Conservation (phyloP, 106 monocot genomes). For the Allium fistulosum region DNA sequence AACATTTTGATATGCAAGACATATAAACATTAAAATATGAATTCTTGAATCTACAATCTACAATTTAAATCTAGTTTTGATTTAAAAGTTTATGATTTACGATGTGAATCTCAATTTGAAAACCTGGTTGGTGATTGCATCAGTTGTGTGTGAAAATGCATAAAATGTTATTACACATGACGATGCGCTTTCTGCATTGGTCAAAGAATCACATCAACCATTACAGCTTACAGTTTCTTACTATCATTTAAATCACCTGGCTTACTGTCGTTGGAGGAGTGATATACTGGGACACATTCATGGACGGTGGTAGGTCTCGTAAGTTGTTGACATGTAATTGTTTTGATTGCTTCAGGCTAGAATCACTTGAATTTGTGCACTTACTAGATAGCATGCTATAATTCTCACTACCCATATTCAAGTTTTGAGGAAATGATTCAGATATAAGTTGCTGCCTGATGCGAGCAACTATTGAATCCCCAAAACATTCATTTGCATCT, state of each 20-base stretch:
- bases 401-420: conserved; percentile 33
- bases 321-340: conserved; percentile 35
- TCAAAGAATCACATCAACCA: no score
- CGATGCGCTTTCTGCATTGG: no score
- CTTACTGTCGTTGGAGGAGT: conserved; percentile 69
- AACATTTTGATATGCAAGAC: no score
- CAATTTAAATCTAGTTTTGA: no score
- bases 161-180: no score
- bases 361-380: conserved; percentile 27
- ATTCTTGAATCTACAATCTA: no score
- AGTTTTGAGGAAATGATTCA: conserved; percentile 40
- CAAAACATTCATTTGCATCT: conserved; percentile 68
- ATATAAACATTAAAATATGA: no score
- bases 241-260: conserved; percentile 37
- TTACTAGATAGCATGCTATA: conserved; percentile 19
- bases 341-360: conserved; percentile 60
- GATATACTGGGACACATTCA: conserved; percentile 35
- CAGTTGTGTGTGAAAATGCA: no score
- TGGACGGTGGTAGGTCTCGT: conserved; percentile 34
- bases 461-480: conserved; percentile 53
- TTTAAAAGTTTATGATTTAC: no score
- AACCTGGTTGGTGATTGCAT: no score
- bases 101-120: no score
- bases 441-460: conserved; percentile 52
- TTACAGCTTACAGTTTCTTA: no score